A percentile compares a stretch with the other conserved stretches of the same genome.
Conservation (phyloP, 1,284 basidiomycete genomes). For the Irpex sp. region DNA sequence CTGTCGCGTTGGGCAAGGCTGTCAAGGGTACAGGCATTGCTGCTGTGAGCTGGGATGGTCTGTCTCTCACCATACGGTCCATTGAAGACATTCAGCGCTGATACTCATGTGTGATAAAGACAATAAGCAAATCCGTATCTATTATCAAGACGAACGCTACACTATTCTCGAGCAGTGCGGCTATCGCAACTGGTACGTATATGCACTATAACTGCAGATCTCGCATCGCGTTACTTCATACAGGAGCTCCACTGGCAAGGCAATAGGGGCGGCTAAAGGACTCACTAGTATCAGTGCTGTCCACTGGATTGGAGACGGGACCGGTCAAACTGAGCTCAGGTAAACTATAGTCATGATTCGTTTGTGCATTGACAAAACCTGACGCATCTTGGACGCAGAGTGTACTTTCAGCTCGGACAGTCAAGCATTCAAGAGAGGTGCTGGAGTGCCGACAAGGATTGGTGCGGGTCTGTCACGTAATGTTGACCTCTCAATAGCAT, state of each 20-base stretch:
- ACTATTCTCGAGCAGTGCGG: not conserved
- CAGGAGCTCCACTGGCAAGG: too few relatives aligned
- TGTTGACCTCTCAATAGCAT: not conserved
- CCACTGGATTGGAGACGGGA: not conserved
- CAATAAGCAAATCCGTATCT: not conserved
- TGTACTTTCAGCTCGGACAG: not conserved
- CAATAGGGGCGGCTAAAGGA: not conserved
- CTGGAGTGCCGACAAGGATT: not conserved
- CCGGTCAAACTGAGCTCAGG: not conserved
- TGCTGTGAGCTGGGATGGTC: too few relatives aligned
- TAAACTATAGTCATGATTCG: not conserved
- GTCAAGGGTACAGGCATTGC: not conserved
- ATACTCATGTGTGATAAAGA: not conserved
- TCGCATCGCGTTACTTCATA: too few relatives aligned
- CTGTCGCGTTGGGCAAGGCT: not conserved
- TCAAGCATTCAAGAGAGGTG: not conserved
- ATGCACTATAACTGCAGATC: too few relatives aligned
- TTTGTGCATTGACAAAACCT: not conserved
- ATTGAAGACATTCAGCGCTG: too few relatives aligned
- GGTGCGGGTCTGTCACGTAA: not conserved
- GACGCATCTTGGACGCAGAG: too few relatives aligned
- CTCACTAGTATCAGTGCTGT: not conserved
- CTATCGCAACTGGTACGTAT: too few relatives aligned
- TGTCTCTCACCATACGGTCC: too few relatives aligned
- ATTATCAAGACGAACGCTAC: not conserved